Conservation (phyloP, 1,284 basidiomycete genomes). For the Thecaphora frezii region DNA sequence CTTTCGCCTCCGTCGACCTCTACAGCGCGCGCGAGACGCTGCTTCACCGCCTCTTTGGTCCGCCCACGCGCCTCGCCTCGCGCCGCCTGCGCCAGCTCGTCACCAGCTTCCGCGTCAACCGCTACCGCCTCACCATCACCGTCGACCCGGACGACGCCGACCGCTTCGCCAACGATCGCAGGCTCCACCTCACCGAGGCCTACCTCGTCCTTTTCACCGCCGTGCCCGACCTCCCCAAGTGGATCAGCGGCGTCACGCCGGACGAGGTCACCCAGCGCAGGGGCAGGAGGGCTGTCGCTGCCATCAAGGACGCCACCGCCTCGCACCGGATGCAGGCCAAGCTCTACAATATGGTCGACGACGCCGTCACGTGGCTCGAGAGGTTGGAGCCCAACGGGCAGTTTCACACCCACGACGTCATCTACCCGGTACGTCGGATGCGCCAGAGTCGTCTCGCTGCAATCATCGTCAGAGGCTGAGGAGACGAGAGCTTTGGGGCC, state of each 20-base stretch:
- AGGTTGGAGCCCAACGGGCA: neutral
- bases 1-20: neutral
- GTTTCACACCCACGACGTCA: neutral
- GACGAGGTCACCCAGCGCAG: neutral
- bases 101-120: neutral
- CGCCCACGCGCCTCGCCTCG: neutral
- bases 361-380: neutral
- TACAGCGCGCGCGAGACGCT: neutral
- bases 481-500: no score
- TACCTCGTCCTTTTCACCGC: neutral
- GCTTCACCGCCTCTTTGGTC: neutral
- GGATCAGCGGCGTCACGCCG: neutral
- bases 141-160: neutral
- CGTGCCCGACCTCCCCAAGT: neutral
- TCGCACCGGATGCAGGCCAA: neutral
- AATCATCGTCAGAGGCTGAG: no score
- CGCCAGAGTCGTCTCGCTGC: no score
- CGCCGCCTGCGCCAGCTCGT: neutral
- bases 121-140: neutral
- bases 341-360: neutral
- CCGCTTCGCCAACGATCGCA: neutral
- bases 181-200: neutral
- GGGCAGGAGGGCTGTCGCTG: neutral
- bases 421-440: neutral
- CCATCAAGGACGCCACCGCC: neutral